Evolutionary conservation across 129 eudicot genomes (phyloP).

Genomic region (Flaveria robusta): DNA sequence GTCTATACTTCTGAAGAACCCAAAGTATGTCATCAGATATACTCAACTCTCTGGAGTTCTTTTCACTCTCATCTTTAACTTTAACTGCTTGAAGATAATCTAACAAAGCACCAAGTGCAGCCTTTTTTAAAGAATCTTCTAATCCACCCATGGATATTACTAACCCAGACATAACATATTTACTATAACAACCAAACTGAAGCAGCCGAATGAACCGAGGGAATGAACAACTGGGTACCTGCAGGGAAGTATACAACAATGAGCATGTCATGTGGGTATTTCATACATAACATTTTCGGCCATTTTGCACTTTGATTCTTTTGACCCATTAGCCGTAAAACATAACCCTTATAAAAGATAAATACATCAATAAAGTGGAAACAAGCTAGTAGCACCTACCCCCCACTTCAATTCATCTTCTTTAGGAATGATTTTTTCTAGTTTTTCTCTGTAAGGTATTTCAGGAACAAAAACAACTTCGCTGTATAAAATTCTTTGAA

Average conservation of each 20-base stretch:
- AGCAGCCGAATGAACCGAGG: conserved; percentile 76
- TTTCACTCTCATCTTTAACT: conserved; percentile 32
- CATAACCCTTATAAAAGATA: neutral
- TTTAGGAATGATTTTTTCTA: conserved; percentile 54
- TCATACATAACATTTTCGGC: neutral
- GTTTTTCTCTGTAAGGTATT: conserved; percentile 61
- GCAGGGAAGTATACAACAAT: conserved; percentile 27
- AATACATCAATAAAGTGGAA: conserved; percentile 6
- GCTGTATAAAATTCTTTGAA: conserved; percentile 69
- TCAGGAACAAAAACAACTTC: conserved; percentile 59
- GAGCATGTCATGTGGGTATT: neutral
- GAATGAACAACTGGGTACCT: conserved; percentile 87
- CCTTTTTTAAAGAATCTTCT: conserved; percentile 86
- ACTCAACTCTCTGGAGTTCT: conserved; percentile 42
- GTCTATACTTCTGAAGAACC: conserved; percentile 81
- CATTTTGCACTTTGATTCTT: neutral
- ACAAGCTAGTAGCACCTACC: conserved; percentile 49
- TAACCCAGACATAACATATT: conserved; percentile 69
- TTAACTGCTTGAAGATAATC: conserved; percentile 61
- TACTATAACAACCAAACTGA: conserved; percentile 67
- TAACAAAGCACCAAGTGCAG: conserved; percentile 73
- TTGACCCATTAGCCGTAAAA: neutral
- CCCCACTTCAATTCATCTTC: conserved; percentile 72
- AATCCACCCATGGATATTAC: conserved; percentile 92
- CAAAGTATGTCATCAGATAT: conserved; percentile 68